Evolutionary conservation across 1,139 yeast species (phyloP), one percentile per base, ranked within the genome.

Genomic region (Protomyces inouyei): DNA sequence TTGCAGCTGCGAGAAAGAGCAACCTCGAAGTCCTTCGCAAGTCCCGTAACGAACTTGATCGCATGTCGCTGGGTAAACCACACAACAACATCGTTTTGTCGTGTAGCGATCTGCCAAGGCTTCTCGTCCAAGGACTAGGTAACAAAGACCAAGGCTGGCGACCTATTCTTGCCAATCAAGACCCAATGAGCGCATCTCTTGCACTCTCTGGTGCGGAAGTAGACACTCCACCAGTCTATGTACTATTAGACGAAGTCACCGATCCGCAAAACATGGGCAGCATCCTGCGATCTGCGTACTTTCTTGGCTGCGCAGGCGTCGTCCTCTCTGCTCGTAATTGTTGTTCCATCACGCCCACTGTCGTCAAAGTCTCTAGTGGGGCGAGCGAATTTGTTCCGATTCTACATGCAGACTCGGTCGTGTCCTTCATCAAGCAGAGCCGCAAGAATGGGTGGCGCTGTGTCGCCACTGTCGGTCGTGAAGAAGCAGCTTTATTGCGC

Each of bases 241-340:
- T 65, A 18, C 43, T 60, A 21, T 23, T 65, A 28, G 67, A 65
- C 51, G 61, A 60, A 52, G 45, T 92, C 61, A 85, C 91, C 3
- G 97, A 92, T 73, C 95, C 97, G 0, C 96, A 89, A 73, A 92
- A 92, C 72, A 79, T 89, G 70, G 98, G 98, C 1, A 95, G 95
- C 40, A 85, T 92, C 57, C 76, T 90, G 38, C 79, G 98, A 72
- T 83, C 92, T 0, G 95, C 96, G 0, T 88, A 85, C 74, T 91
- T 82, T 74, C 78, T 91, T 52, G 97, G 97, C 2, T 96, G 82
- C 1, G 97, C 91, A 74, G 88, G 89, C 70, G 77, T 91, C 14
- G 83, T 88, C 1, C 76, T 87, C 59, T 87, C 96, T 1, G 83
- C 82, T 53, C 83, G 82, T 21, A 64, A 38, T 37, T 83, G 89